Evolutionary conservation across 2,329 filamentous ascomycete species (phyloP), one percentile per base, ranked within the genome.

Genomic region (Colletotrichum agaves): DNA sequence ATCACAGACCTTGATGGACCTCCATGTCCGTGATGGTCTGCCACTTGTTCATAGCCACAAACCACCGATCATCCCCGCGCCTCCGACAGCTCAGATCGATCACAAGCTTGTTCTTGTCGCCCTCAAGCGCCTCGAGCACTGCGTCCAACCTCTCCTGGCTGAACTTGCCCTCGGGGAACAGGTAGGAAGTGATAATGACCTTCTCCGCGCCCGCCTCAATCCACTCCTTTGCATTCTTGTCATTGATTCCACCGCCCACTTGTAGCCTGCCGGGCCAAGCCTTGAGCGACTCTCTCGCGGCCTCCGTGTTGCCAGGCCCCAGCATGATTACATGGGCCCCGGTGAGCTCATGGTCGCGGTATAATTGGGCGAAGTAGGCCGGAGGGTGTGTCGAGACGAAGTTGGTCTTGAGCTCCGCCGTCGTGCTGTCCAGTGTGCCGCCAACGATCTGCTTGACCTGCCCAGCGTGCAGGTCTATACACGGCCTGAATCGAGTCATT

Each of bases 21-120:
- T 98, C 93, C 90, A 97, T 97, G 75, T 98, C 93, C 1, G 96
- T 98, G 63, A 98, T 91, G 1, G 93, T 97, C 84, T 98, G 96
- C 96, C 96, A 99, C 79, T 97, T 97, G 80, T 99, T 93, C 91
- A 97, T 99, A 62, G 96, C 95, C n/a, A 99, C 96, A 74, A 92
- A 94, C 96, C 96, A 99, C 43, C 83, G 90, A 63, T 90, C 84
- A 3, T 84, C 82, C 41, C 86, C 91, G 68, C 90, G 90, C 66
- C 90, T 86, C 58, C 96, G 89, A 77, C 96, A 99, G 79, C 94
- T 97, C 23, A 99, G 87, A 76, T 99, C 96, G 77, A 99, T 94
- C 72, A 99, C 95, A 55, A 99, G 88, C 79, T 93, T 96, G 55
- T 84, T 82, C 76, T 85, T 93, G 76, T 97, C 91, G 60, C 90